Percentiles rank a stretch among this genome's conserved stretches.
These are phyloP conservation scores for Coleophoma cylindrospora DNA, from an alignment of 2,329 filamentous ascomycete species.

Conservation along the genomic window DNA sequence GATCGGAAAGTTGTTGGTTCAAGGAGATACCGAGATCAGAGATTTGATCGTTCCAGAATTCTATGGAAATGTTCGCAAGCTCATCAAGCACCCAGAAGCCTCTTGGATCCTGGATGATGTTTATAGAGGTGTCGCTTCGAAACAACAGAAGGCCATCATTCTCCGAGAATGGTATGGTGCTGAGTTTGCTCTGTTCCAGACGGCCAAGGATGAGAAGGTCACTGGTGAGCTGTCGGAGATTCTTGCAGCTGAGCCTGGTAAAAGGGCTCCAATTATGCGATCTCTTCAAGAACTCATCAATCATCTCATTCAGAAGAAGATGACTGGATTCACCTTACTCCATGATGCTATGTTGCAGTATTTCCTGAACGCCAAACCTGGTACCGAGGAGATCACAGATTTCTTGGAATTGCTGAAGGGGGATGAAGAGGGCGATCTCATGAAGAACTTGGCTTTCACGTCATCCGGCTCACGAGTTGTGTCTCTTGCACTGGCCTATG, in stretches of 20 bases:
- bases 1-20: slow-evolving; percentile 92
- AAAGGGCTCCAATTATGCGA: slow-evolving; percentile 81
- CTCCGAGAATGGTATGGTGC: slow-evolving; percentile 95
- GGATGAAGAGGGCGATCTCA: slow-evolving; percentile 82
- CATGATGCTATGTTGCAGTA: slow-evolving; percentile 99
- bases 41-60: slow-evolving; percentile 91
- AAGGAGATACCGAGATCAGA: slow-evolving; percentile 80
- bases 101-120: slow-evolving; percentile 98
- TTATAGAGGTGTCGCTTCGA: slow-evolving; percentile 82
- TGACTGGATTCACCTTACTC: slow-evolving; percentile 94
- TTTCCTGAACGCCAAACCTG: slow-evolving; percentile 73
- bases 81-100: slow-evolving; percentile 94
- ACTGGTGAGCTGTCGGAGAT: slow-evolving; percentile 67
- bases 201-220: slow-evolving; percentile 42
- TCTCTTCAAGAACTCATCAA: slow-evolving; percentile 85
- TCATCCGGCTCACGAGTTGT: slow-evolving; percentile 79
- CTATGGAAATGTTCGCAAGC: slow-evolving; percentile 84
- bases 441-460: slow-evolving; percentile 96
- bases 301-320: slow-evolving; percentile 89
- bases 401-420: slow-evolving; percentile 89
- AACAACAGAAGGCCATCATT: slow-evolving; percentile 78
- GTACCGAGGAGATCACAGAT: slow-evolving; percentile 76
- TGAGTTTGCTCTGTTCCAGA: slow-evolving; percentile 80
- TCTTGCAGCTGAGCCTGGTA: slow-evolving; percentile 72
- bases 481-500: slow-evolving; percentile 76